phyloP scores from a whole-genome alignment of 2,329 filamentous ascomycete species.

The Epichloe elymi region DNA sequence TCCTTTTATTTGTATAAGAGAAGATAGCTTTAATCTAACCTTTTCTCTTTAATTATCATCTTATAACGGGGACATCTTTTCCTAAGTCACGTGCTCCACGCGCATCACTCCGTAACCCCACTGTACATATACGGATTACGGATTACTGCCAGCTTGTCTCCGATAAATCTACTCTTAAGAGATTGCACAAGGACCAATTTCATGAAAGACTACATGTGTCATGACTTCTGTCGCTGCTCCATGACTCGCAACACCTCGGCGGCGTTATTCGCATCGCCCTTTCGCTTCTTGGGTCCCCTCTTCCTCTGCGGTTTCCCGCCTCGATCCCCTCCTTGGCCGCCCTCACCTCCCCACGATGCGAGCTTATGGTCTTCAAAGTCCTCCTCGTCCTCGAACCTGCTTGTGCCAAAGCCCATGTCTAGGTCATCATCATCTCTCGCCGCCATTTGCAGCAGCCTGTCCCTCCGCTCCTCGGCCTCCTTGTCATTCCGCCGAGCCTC shows the following conservation, averaged over 20 bases:
- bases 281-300: slow-evolving; percentile 60
- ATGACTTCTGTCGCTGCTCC: slow-evolving; percentile 39
- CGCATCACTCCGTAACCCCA: too few relatives aligned
- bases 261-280: slow-evolving; percentile 66
- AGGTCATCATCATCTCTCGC: slow-evolving; percentile 81
- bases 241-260: slow-evolving; percentile 70
- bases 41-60: too few relatives aligned
- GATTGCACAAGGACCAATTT: too few relatives aligned
- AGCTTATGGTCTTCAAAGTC: slow-evolving; percentile 62
- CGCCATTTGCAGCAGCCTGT: slow-evolving; percentile 58
- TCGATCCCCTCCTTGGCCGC: slow-evolving; percentile 32
- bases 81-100: too few relatives aligned
- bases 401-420: slow-evolving; percentile 88
- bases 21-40: too few relatives aligned
- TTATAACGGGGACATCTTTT: too few relatives aligned
- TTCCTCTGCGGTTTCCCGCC: slow-evolving; percentile 45
- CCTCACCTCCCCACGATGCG: slow-evolving; percentile 45
- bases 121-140: too few relatives aligned
- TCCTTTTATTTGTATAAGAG: too few relatives aligned
- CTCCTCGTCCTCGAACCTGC: slow-evolving; percentile 75
- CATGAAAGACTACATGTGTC: not conserved
- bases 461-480: slow-evolving; percentile 54
- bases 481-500: slow-evolving; percentile 26
- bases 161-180: too few relatives aligned
- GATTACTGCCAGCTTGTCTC: too few relatives aligned